Evolutionary conservation across 352 stramenopile genomes (phyloP).

Genomic region (Aphanomyces cochlioides): DNA sequence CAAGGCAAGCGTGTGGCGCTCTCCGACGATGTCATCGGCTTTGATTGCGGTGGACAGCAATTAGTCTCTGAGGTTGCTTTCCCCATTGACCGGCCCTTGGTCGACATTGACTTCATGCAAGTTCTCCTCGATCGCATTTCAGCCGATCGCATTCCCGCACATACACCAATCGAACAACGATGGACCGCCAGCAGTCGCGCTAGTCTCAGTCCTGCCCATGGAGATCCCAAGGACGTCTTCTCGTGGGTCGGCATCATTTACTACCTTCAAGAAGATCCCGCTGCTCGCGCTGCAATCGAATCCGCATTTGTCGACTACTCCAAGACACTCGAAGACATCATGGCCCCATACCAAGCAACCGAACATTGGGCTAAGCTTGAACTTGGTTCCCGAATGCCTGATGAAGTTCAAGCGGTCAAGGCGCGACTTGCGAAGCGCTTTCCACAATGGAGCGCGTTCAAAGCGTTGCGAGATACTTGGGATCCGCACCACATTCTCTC

Average conservation of each 20-base stretch:
- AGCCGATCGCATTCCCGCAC: slow-evolving; percentile 88
- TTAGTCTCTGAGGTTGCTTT: slow-evolving; percentile 97
- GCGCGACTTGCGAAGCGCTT: slow-evolving; percentile 76
- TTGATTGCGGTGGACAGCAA: slow-evolving; percentile 98
- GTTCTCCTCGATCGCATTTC: slow-evolving; percentile 91
- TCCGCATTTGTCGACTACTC: slow-evolving; percentile 93
- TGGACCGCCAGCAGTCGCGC: slow-evolving; percentile 92
- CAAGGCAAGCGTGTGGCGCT: slow-evolving; percentile 88
- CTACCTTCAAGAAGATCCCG: slow-evolving; percentile 70
- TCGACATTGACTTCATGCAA: slow-evolving; percentile 93
- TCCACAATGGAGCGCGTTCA: slow-evolving; percentile 85
- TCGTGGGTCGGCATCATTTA: slow-evolving; percentile 99
- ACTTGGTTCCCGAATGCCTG: slow-evolving; percentile 45
- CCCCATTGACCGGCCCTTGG: slow-evolving; percentile 58
- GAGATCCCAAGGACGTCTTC: slow-evolving; percentile 68
- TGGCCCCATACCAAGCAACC: slow-evolving; percentile 81
- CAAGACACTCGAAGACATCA: slow-evolving; percentile 82
- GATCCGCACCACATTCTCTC: slow-evolving; percentile 92
- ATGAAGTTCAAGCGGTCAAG: slow-evolving; percentile 51
- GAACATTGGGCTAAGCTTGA: slow-evolving; percentile 98
- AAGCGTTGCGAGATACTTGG: slow-evolving; percentile 78
- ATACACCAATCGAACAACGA: slow-evolving; percentile 97
- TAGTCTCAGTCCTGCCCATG: slow-evolving; percentile 89
- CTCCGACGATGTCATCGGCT: slow-evolving; percentile 96
- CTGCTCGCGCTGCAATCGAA: slow-evolving; percentile 85